phyloP scores from a whole-genome alignment of 164 flowering plant species.

The Magnolia kwangsiensis region DNA sequence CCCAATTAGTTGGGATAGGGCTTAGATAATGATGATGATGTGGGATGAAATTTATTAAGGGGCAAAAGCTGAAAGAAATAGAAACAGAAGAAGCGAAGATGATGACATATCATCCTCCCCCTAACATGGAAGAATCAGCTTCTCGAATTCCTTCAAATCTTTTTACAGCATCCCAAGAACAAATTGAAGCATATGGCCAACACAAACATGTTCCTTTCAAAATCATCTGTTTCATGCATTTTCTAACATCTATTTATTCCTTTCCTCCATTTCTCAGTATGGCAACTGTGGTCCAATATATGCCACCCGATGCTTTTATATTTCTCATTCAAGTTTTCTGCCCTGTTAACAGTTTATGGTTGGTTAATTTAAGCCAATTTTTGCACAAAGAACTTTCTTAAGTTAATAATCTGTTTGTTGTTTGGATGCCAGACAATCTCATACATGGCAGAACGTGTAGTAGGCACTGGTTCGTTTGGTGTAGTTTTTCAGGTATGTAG shows the following conservation, averaged over 20 bases:
- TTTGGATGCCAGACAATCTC: constrained; percentile 64
- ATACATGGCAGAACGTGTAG: constrained; percentile 96
- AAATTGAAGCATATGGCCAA: not conserved
- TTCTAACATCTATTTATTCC: not conserved
- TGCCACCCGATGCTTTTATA: not conserved
- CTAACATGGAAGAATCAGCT: not conserved
- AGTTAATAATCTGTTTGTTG: not conserved
- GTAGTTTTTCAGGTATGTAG: constrained; percentile 91
- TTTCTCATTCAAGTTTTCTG: not conserved
- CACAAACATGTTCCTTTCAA: not conserved
- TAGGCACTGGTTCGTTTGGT: constrained; percentile 99
- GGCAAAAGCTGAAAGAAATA: not conserved
- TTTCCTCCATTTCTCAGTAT: not conserved
- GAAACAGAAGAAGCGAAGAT: not conserved
- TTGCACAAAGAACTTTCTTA: not conserved
- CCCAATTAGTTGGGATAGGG: too few species aligned
- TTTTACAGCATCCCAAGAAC: not conserved
- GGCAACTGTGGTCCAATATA: not conserved
- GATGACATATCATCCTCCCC: not conserved
- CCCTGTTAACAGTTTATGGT: not conserved
- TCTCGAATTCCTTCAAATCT: too few species aligned
- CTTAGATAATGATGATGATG: too few species aligned
- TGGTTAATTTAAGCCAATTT: not conserved
- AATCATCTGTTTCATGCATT: not conserved
- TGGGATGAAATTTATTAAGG: too few species aligned